These are phyloP conservation scores for Aspergillus funiculosus DNA, from an alignment of 495 filamentous ascomycete species.

Conservation along the genomic window DNA sequence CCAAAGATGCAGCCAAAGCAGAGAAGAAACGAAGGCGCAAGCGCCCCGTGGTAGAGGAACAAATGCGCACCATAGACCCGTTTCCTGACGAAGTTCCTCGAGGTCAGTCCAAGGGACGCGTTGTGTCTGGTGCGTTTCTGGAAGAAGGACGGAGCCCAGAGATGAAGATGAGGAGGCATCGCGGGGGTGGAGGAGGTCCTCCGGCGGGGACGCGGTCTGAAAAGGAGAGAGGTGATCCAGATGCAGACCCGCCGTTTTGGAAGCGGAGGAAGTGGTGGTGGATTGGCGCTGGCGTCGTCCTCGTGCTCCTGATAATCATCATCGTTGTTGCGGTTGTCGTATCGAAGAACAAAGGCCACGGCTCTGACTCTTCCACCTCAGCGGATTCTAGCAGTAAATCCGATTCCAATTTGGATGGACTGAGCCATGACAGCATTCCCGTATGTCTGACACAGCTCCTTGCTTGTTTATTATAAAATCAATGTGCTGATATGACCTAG, in stretches of 20 bases:
- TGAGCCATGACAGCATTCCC: constrained; percentile 61
- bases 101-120: constrained; percentile 47
- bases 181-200: constrained; percentile 33
- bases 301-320: constrained; percentile 63
- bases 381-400: background rate
- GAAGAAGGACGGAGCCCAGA: constrained; percentile 55
- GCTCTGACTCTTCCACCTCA: constrained; percentile 16
- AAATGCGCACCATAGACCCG: constrained; percentile 23
- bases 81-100: constrained; percentile 29
- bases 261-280: constrained; percentile 33
- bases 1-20: constrained; percentile 31
- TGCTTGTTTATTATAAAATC: background rate
- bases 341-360: constrained; percentile 54
- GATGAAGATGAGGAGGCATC: constrained; percentile 35
- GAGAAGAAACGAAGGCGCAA: constrained; percentile 35
- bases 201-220: constrained; percentile 27
- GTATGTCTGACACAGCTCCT: constrained; percentile 20
- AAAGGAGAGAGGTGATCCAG: constrained; percentile 32
- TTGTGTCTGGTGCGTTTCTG: constrained; percentile 62
- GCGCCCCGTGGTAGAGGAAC: constrained; percentile 25
- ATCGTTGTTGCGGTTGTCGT: constrained; percentile 69
- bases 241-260: constrained; percentile 25
- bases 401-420: constrained; percentile 52
- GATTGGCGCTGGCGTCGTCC: constrained; percentile 37
- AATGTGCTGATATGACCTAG: constrained; percentile 17